Conservation (phyloP, 352 stramenopile genomes). For the Globisporangium spinosum region DNA sequence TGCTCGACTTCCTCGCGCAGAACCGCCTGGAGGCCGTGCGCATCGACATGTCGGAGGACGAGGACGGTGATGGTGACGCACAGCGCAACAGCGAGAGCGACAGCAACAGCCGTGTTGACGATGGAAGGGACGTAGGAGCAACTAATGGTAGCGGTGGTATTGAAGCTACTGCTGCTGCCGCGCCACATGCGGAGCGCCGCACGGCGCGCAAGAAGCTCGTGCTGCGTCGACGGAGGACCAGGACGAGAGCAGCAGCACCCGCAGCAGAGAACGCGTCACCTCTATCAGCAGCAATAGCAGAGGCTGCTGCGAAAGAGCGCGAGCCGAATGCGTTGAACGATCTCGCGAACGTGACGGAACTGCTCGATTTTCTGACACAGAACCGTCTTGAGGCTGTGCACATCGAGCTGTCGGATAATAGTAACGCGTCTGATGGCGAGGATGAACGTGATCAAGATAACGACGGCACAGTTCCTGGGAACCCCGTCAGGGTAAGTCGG, state of each 20-base stretch:
- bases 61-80: background rate
- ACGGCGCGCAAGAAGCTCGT: constrained; percentile 5
- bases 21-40: constrained; percentile 6
- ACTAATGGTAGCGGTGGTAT: background rate
- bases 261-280: background rate
- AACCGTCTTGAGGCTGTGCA: constrained; percentile 4
- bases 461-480: background rate
- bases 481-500: background rate
- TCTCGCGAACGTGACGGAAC: constrained; percentile 1
- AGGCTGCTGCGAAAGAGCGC: background rate
- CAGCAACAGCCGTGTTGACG: background rate
- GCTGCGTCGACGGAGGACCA: background rate
- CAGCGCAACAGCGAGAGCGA: background rate
- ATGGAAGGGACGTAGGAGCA: background rate
- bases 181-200: background rate
- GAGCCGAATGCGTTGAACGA: background rate
- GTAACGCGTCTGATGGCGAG: background rate
- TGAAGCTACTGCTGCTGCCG: background rate
- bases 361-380: constrained; percentile 8
- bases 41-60: constrained; percentile 8
- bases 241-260: background rate
- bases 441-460: background rate
- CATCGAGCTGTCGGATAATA: constrained; percentile 4
- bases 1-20: constrained; percentile 16
- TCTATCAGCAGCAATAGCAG: background rate